These are phyloP conservation scores for Glarea lozoyensis DNA, from an alignment of 495 filamentous ascomycete genomes.

Conservation along the genomic window DNA sequence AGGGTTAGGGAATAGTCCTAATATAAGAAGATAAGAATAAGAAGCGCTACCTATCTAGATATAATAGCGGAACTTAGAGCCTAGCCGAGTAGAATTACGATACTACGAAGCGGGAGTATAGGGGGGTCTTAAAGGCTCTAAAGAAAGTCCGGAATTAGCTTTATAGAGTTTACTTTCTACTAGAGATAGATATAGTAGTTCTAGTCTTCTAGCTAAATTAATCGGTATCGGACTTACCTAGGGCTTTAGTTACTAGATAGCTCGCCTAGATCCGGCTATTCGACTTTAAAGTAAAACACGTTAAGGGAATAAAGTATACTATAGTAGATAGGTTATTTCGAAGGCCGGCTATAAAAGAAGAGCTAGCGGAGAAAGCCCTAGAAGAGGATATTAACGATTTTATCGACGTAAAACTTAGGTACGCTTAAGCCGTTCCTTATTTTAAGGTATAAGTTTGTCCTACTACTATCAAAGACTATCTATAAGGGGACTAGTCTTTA, in stretches of 20 bases:
- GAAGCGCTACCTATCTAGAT: background rate
- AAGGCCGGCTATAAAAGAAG: background rate
- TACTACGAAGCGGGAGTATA: conserved; percentile 3
- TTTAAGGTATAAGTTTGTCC: background rate
- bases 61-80: conserved; percentile 1
- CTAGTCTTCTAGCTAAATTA: background rate
- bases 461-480: background rate
- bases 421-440: background rate
- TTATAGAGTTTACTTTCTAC: conserved; percentile 2
- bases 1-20: background rate
- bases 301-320: background rate
- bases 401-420: background rate
- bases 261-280: conserved; percentile 4
- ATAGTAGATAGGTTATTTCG: background rate
- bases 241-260: conserved; percentile 3
- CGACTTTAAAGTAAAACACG: conserved; percentile 5
- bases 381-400: background rate
- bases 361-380: background rate
- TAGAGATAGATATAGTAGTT: conserved; percentile 1
- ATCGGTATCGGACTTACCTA: background rate
- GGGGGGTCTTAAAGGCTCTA: conserved; percentile 2
- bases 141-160: conserved; percentile 1
- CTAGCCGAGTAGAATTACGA: conserved; percentile 2
- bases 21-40: conserved; percentile 1
- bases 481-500: background rate